Percentiles rank a stretch among this genome's conserved stretches.
phyloP scores from a whole-genome alignment of 257 asterid genomes.

The Penstemon barbatus region DNA sequence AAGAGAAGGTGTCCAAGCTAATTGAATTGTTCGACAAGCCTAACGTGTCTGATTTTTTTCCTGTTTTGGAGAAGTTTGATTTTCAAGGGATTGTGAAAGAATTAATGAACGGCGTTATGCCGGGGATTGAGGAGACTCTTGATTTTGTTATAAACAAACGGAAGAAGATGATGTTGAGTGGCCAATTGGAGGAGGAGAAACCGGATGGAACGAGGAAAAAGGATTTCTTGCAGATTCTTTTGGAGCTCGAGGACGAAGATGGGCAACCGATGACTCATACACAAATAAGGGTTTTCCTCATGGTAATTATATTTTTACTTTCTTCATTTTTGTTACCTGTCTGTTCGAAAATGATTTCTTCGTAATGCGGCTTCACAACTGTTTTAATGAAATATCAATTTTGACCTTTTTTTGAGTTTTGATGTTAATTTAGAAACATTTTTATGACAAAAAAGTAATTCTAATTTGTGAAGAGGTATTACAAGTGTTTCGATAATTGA shows the following conservation, averaged over 20 bases:
- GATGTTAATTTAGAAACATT: no score
- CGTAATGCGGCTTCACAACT: no score
- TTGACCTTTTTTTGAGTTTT: no score
- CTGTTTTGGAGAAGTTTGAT: neutral
- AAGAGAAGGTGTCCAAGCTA: neutral
- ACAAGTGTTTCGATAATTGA: no score
- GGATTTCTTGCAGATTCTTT: neutral
- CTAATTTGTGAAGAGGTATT: no score
- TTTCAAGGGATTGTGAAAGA: neutral
- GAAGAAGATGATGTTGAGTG: neutral
- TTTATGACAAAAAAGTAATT: no score
- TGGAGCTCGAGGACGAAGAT: neutral
- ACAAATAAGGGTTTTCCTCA: neutral
- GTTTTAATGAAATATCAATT: no score
- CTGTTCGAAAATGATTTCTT: no score
- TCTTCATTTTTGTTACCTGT: no score
- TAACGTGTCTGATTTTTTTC: constrained; percentile 12
- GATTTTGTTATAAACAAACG: neutral
- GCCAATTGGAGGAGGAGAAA: neutral
- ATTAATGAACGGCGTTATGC: no score
- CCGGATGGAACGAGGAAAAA: neutral
- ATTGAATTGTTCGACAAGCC: constrained; percentile 10
- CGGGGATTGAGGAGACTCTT: no score
- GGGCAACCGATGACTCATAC: neutral
- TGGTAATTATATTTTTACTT: neutral